phyloP scores from a whole-genome alignment of 2,329 filamentous ascomycete species.

The Monosporascus sp. region DNA sequence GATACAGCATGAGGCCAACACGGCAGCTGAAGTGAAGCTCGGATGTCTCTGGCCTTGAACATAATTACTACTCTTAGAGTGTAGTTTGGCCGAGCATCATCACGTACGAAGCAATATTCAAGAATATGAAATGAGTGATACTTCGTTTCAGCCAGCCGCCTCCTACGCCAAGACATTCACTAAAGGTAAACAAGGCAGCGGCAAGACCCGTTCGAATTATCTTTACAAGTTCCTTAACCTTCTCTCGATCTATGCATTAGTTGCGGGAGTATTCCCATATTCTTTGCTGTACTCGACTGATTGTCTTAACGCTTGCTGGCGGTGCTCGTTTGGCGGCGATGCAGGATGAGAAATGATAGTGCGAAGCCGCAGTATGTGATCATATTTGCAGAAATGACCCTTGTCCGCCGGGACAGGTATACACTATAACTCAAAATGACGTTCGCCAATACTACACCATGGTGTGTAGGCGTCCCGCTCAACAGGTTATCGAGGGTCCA shows the following conservation, averaged over 20 bases:
- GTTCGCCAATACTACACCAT: not conserved
- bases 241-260: too few relatives aligned
- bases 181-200: not conserved
- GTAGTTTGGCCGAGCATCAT: not conserved
- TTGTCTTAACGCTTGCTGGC: not conserved
- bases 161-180: not conserved
- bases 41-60: not conserved
- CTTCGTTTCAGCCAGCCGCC: not conserved
- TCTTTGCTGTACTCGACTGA: not conserved
- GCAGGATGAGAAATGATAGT: not conserved
- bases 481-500: not conserved
- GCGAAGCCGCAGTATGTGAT: not conserved
- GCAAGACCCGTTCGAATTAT: not conserved
- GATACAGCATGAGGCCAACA: too few relatives aligned
- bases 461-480: not conserved
- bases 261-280: not conserved
- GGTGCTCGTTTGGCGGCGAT: not conserved
- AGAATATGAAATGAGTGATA: too few relatives aligned
- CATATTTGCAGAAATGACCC: not conserved
- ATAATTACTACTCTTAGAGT: not conserved
- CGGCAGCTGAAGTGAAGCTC: too few relatives aligned
- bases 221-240: not conserved
- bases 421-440: not conserved
- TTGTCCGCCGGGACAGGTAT: not conserved
- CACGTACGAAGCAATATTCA: too few relatives aligned